Conservation (phyloP, 1,284 basidiomycete genomes). For the Ceratobasidium sp. region DNA sequence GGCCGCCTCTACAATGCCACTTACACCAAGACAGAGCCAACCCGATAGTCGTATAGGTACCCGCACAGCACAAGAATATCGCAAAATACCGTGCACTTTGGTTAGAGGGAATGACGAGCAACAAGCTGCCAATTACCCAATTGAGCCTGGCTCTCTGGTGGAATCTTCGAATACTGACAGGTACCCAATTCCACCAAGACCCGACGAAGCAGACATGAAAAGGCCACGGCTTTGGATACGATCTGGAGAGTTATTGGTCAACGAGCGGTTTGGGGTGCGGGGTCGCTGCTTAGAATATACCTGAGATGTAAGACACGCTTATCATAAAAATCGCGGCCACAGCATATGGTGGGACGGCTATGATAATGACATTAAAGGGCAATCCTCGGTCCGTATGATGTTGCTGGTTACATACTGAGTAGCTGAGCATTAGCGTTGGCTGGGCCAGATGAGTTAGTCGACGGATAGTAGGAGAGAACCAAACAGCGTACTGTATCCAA, state of each 20-base stretch:
- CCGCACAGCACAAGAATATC: slow-evolving; percentile 75
- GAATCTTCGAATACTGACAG: slow-evolving; percentile 60
- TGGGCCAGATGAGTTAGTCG: slow-evolving; percentile 50
- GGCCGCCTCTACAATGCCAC: slow-evolving; percentile 52
- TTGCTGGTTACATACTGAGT: slow-evolving; percentile 58
- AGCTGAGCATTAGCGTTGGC: slow-evolving; percentile 71
- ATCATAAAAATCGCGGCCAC: slow-evolving; percentile 77
- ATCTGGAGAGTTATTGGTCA: slow-evolving; percentile 60
- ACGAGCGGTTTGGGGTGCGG: neutral
- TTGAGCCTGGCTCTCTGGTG: neutral
- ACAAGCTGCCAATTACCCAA: slow-evolving; percentile 60
- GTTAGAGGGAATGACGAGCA: slow-evolving; percentile 64
- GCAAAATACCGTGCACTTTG: slow-evolving; percentile 74
- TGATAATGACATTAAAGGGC: slow-evolving; percentile 50
- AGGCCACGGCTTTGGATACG: slow-evolving; percentile 77
- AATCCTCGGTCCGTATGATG: slow-evolving; percentile 53
- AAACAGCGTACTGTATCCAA: slow-evolving; percentile 67
- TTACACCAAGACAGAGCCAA: slow-evolving; percentile 79
- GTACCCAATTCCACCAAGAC: slow-evolving; percentile 74
- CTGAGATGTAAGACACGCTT: slow-evolving; percentile 72
- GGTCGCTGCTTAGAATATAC: neutral
- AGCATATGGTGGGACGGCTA: slow-evolving; percentile 83
- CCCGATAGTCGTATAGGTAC: slow-evolving; percentile 77
- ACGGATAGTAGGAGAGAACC: slow-evolving; percentile 12
- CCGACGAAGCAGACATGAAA: slow-evolving; percentile 65